Base-by-base conservation (phyloP, 2,329 filamentous ascomycete species). In the Endoconidiophora laricicola region DNA sequence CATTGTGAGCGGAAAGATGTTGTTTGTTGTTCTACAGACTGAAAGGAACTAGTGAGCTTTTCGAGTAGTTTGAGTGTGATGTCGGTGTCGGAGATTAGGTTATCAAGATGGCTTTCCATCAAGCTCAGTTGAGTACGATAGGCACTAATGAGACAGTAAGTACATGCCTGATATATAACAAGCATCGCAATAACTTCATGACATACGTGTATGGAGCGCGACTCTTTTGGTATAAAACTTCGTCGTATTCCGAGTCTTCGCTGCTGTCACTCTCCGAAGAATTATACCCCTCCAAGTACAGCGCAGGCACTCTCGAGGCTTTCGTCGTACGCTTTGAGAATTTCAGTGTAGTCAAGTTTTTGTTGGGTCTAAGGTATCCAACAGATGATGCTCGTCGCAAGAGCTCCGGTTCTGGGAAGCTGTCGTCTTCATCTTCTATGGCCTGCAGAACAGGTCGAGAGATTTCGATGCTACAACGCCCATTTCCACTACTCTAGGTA, bases 1-100 rank as follows among this genome's bases (percentile, higher is more conserved):
- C 91, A 98, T 64, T 94, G 87, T 44, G 82, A 78, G 61, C 88
- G 85, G 67, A 98, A 96, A 12, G 83, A 81, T n/a, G 83, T 85
- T 0, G 91, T 98, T 66, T 96, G 90, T 7, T 76, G 71, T 58
- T 95, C 87, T 45, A 98, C 90, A 0, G 81, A 72, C 57, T 81
- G 80, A 67, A 98, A 98, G 4, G 88, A 90, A 58, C 81, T 77
- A 12, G 88, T 88, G 14, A 98, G 72, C 0, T 76, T 79, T 14
- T 83, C 81, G 24, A 98, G 72, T 16, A 93, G 71, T 41, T 79
- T 72, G 38, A 98, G 71, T 0, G 87, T 83, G 16, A 74, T 74
- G 49, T 84, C 77, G 1, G 90, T 87, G 61, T 87, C 86, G 24
- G 74, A 69, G 22, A 95, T 73, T 12, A 98, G 72, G 39, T 76